phyloP scores from a whole-genome alignment of 805 yeast species.

The Yarrowia deformans region DNA sequence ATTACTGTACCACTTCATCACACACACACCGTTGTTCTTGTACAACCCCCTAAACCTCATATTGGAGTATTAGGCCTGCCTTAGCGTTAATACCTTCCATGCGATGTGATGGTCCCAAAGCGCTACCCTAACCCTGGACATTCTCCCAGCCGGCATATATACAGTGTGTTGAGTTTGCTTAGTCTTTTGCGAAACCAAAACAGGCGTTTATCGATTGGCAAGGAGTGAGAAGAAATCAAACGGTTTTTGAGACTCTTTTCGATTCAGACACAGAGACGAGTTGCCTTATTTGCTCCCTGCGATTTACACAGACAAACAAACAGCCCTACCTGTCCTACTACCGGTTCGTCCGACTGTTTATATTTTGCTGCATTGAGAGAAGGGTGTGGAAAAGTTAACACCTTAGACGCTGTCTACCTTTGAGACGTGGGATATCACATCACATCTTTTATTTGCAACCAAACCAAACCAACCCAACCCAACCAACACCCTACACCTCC shows the following conservation, averaged over 20 bases:
- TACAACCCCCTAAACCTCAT: neutral
- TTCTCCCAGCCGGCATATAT: conserved; percentile 11
- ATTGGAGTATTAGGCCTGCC: too few species aligned
- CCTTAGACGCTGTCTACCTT: too few species aligned
- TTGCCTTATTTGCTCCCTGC: neutral
- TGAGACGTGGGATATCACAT: too few species aligned
- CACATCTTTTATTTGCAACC: too few species aligned
- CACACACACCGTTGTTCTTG: too few species aligned
- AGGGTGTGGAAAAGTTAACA: conserved; percentile 35
- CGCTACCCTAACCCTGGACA: conserved; percentile 3
- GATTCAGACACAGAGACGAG: too few species aligned
- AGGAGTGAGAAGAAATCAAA: too few species aligned
- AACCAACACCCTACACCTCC: neutral
- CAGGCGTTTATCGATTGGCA: conserved; percentile 1
- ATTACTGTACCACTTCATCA: too few species aligned
- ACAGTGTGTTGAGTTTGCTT: conserved; percentile 32
- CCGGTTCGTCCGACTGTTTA: neutral
- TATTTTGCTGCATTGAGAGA: conserved; percentile 33
- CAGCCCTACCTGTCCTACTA: too few species aligned
- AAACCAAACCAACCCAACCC: neutral
- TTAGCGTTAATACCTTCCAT: too few species aligned
- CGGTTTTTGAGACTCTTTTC: too few species aligned
- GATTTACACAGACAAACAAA: neutral
- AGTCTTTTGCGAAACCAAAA: neutral
- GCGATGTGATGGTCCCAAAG: neutral